Base-by-base conservation (phyloP, 2,329 filamentous ascomycete species). In the Aspergillus pseudonomiae region DNA sequence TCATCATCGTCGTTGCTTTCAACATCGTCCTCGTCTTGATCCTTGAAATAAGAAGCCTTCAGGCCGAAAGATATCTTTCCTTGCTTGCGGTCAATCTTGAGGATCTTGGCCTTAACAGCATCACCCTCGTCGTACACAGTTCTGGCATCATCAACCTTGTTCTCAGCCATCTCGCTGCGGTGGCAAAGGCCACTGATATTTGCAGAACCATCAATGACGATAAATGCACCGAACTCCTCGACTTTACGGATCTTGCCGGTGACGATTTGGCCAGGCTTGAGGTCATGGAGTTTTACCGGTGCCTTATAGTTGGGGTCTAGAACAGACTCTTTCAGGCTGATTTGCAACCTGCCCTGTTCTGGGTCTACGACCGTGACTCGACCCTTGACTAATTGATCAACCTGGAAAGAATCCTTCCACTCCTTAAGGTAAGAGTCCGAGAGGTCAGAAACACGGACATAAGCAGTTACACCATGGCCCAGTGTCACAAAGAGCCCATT, bases 181-280 rank as follows among this genome's bases (percentile, higher is more conserved):
- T 99, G 95, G 77, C 94, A 98, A 11, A 99, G 85, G 65, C 95
- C 95, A 70, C 94, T 96, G 66, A 99, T 88, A 70, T 96, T 96
- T 61, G 87, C 85, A 5, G 94, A 96, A 64, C 91, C 89, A 76
- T 97, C 93, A 24, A 99, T 83, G 50, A 96, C 87, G 70, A 99
- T 91, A 77, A 99, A 99, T 6, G 94, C 94, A 68, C 95, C 95
- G 75, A 94, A 99, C 36, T 97, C 91, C 73, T 96, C 92, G 2
- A 98, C 93, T 78, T 96, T 97, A 71, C 94, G 90, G 61, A 99
- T 88, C 74, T 92, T 96, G 56, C 94, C 95, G 14, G 92, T 96
- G 39, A 99, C 86, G 36, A 93, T 82, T 77, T 96, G 91, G 7
- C 93, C 94, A 65, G 86, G 82, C 73, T 90, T 88, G 62, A 98